Evolutionary conservation across 176 grass and related monocot genomes (phyloP), one percentile per base, ranked within the genome.

Genomic region (Juncus effusus): DNA sequence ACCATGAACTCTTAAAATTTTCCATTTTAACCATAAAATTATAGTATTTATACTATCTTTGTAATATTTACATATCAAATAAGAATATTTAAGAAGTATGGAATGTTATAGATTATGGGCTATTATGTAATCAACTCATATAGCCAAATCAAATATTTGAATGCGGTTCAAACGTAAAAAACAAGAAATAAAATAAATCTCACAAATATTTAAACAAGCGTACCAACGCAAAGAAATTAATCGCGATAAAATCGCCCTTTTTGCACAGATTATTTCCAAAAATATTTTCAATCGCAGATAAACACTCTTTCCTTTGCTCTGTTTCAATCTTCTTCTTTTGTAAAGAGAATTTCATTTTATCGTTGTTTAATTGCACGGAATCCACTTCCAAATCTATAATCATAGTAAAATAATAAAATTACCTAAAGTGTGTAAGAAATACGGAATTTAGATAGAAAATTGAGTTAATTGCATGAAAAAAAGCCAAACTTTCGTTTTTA

Each of bases 211-310:
- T 10, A 55, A 15, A 70, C 37, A 40, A 40, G 12, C 40, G 78
- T 64, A 91, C 92, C 79, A 96, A 75, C 7, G 92, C 87, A 62
- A 96, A 96, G 70, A 96, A 96, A 79, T 96, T 96, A 50, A 88
- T 91, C 14, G 56, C 66, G 67, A 91, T 81, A 67, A 91, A 91
- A 78, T 96, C 87, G 4, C 60, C 72, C 62, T 69, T 19, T 5
- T 56, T 69, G 47, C 40, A 83, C 5, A 68, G 42, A 51, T 80
- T 54, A 40, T 83, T 83, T 77, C 87, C 87, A 77, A 96, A 90
- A 56, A 91, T 54, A 70, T 79, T 57, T 86, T 91, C 82, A 5
- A 87, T 28, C 60, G 42, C 80, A 81, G 79, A 74, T 51, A 96
- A 70, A 42, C 92, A 96, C 47, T 85, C 87, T 79, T 80, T 61